Base-by-base conservation (phyloP, 169 alveolate species). In the Cryptosporidium sp. region DNA sequence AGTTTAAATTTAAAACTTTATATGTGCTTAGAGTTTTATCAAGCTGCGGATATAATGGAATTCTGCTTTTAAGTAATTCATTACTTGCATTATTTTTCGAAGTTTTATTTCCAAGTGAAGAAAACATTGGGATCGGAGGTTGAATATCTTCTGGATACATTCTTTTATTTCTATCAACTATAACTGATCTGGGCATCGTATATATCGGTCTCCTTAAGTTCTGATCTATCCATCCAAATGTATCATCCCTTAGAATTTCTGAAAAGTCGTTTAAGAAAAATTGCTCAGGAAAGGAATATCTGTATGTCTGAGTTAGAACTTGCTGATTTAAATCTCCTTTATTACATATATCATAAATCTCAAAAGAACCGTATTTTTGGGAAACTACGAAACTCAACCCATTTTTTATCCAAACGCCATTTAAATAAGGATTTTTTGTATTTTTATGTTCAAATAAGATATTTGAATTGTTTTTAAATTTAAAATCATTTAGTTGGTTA, bases 351-450 rank as follows among this genome's bases (percentile, higher is more conserved):
- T 65, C 7, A 80, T 29, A 80, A 62, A 80, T 61, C 45, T 60
- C 68, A 65, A 62, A 60, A 26, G 75, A 61, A 1, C 89, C 89
- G 31, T 44, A 80, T 80, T 80, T 80, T 39, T 80, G 89, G n/a
- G 89, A 80, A 61, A 65, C 75, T 29, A 80, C 80, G 52, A 80
- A 80, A 14, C 89, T 75, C 51, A 80, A 14, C 44, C 89, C 89
- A 80, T 65, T 45, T 23, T 60, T 60, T 16, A 80, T 23, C 89
- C 89, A 80, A 16, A 45, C 29, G 6, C 69, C 89, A 60, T 80
- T 80, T 44, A 80, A 51, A 80, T 80, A 80, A 42, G 89, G 89
- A 62, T 80, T 80, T 23, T 80, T 67, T 9, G 62, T 35, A 62
- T 67, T 61, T 45, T 29, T 37, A 29, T 80, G 75, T 16, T 80